These are phyloP conservation scores for Diaporthe caulivora DNA, from an alignment of 2,329 filamentous ascomycete species.

Conservation along the genomic window DNA sequence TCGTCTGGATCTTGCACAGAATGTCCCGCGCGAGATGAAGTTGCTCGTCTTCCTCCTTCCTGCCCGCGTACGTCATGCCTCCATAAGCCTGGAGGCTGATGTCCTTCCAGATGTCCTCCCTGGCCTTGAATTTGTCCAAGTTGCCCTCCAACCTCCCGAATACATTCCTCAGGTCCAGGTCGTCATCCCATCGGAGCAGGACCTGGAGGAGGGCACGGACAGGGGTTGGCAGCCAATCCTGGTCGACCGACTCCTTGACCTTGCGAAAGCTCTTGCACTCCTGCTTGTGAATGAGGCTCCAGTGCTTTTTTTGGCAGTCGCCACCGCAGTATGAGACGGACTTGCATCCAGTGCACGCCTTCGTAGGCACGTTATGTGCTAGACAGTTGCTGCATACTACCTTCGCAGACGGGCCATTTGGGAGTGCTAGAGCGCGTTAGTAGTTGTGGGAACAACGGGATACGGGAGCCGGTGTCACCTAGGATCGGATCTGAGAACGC, in stretches of 20 bases:
- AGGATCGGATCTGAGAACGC: constrained; percentile 58
- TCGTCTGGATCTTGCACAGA: constrained; percentile 72
- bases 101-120: constrained; percentile 57
- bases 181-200: constrained; percentile 53
- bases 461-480: constrained; percentile 17
- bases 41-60: constrained; percentile 51
- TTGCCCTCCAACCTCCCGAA: constrained; percentile 61
- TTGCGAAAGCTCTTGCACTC: constrained; percentile 65
- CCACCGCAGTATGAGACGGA: constrained; percentile 66
- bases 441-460: not conserved
- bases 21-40: constrained; percentile 58
- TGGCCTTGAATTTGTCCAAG: constrained; percentile 52
- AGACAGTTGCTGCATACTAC: constrained; percentile 66
- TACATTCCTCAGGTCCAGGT: constrained; percentile 48
- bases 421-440: constrained; percentile 52
- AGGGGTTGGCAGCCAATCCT: constrained; percentile 62
- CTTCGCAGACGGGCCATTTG: constrained; percentile 56
- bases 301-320: constrained; percentile 67
- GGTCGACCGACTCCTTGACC: constrained; percentile 48
- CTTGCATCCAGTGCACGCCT: constrained; percentile 66
- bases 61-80: constrained; percentile 61
- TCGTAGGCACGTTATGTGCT: constrained; percentile 39
- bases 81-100: constrained; percentile 63
- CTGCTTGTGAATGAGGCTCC: constrained; percentile 63
- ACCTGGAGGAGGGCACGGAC: constrained; percentile 67